Conservation (phyloP, 192 early-diverging fungal species). For the Dimargaris xerosporica region DNA sequence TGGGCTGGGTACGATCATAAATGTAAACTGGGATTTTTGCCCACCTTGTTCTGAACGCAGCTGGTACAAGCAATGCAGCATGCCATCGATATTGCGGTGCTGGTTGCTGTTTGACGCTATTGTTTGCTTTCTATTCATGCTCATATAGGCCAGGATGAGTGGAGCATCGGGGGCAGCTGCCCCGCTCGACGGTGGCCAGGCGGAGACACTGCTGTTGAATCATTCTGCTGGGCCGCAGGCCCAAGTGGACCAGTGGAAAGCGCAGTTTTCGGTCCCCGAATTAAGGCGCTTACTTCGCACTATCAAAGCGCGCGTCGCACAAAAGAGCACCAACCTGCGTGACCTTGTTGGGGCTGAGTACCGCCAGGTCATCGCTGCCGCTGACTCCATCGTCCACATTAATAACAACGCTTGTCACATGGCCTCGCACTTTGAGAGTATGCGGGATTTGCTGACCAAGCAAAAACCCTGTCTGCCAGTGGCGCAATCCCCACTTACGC, state of each 20-base stretch:
- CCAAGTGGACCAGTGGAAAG: not conserved
- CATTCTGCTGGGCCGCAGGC: not conserved
- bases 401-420: not conserved
- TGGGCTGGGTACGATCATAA: too few relatives aligned
- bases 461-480: not conserved
- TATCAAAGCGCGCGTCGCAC: not conserved
- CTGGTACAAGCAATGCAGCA: too few relatives aligned
- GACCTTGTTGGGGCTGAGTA: conserved; percentile 6
- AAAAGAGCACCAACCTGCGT: not conserved
- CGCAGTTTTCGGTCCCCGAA: conserved; percentile 1
- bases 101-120: too few relatives aligned
- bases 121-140: too few relatives aligned
- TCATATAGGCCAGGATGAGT: too few relatives aligned
- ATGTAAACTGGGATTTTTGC: too few relatives aligned
- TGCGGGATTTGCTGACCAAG: not conserved
- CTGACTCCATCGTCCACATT: conserved; percentile 9
- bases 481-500: not conserved
- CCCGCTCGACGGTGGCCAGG: too few relatives aligned
- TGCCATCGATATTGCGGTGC: too few relatives aligned
- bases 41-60: too few relatives aligned
- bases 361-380: conserved; percentile 9
- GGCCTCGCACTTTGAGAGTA: not conserved
- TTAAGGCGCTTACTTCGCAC: not conserved
- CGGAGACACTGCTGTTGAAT: too few relatives aligned
- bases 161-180: too few relatives aligned